Evolutionary conservation across 2,329 filamentous ascomycete species (phyloP).

Genomic region (Uncinocarpus reesii): DNA sequence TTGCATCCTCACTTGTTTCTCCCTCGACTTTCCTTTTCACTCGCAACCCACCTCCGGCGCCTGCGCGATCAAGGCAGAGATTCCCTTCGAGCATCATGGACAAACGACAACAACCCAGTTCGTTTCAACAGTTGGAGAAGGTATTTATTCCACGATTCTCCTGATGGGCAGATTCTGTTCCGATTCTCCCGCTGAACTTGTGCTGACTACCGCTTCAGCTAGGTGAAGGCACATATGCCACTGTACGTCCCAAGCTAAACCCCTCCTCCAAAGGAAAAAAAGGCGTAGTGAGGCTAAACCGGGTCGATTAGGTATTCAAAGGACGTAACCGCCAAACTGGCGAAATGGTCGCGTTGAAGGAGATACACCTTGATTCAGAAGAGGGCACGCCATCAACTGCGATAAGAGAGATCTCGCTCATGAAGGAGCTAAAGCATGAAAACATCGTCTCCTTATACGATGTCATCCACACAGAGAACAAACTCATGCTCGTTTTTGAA

Average conservation of each 20-base stretch:
- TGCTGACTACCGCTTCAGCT: constrained; percentile 42
- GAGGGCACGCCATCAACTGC: constrained; percentile 95
- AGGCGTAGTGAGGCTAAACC: background rate
- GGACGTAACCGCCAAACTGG: constrained; percentile 94
- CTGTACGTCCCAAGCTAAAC: constrained; percentile 47
- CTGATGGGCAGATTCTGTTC: no score
- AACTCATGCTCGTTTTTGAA: constrained; percentile 98
- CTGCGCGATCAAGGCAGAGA: constrained; percentile 11
- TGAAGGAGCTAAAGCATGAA: constrained; percentile 99
- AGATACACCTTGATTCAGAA: constrained; percentile 97
- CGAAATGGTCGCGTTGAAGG: constrained; percentile 91
- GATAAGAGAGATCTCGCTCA: constrained; percentile 94
- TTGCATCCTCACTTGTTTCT: constrained; percentile 28
- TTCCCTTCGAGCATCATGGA: constrained; percentile 53
- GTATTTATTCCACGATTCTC: constrained; percentile 23
- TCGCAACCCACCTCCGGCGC: constrained; percentile 14
- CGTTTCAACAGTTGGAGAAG: constrained; percentile 98
- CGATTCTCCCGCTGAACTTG: no score
- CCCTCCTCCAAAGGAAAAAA: constrained; percentile 7
- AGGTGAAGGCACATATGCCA: constrained; percentile 96
- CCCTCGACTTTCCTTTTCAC: constrained; percentile 31
- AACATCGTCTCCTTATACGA: constrained; percentile 97
- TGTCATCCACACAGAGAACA: constrained; percentile 99
- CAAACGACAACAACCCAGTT: constrained; percentile 82
- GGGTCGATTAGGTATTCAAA: constrained; percentile 73